Conservation (phyloP, 805 yeast species). For the Metschnikowia peoriensis region DNA sequence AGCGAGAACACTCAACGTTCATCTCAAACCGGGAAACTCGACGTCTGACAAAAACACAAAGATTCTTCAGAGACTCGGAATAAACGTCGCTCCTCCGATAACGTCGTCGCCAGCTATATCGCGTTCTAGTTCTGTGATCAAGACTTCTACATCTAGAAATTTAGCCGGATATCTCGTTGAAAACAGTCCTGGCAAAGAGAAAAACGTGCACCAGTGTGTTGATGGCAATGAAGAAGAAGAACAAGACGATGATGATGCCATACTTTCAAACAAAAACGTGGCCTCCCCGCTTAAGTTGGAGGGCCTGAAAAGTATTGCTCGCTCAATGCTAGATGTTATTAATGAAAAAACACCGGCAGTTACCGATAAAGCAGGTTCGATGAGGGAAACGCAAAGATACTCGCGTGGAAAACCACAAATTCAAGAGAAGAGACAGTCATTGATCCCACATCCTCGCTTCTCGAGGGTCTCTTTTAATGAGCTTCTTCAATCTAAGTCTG, state of each 20-base stretch:
- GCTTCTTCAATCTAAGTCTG: conserved; percentile 16
- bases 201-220: too few species aligned
- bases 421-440: conserved; percentile 7
- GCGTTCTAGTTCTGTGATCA: conserved; percentile 22
- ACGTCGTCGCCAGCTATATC: conserved; percentile 16
- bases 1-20: conserved; percentile 35
- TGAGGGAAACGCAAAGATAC: neutral
- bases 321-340: conserved; percentile 24
- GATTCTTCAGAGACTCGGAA: conserved; percentile 39
- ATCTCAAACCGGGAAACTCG: conserved; percentile 17
- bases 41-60: conserved; percentile 27
- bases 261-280: neutral
- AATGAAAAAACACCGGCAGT: conserved; percentile 15
- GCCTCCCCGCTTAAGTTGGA: neutral
- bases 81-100: conserved; percentile 23
- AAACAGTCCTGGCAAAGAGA: too few species aligned
- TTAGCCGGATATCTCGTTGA: conserved; percentile 16
- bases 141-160: conserved; percentile 40
- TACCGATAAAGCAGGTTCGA: neutral
- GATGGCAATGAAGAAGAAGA: too few species aligned
- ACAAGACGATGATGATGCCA: neutral
- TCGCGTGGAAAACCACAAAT: neutral
- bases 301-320: conserved; percentile 11
- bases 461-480: conserved; percentile 44
- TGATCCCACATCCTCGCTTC: conserved; percentile 44